Base-by-base conservation (phyloP, 169 alveolate genomes). In the Cryptosporidium sp. region DNA sequence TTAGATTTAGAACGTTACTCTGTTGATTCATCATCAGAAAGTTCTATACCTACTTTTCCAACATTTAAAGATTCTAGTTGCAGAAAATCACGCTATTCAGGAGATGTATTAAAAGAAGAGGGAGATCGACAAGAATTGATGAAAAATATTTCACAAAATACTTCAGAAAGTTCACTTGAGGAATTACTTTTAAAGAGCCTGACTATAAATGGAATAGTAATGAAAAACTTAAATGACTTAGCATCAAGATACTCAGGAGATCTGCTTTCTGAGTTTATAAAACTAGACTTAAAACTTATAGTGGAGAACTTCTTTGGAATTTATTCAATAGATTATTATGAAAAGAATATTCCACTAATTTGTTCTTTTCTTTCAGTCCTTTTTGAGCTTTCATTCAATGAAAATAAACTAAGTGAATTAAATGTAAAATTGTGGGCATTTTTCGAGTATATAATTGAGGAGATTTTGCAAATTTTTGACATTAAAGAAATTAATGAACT, bases 321-420 rank as follows among this genome's bases (percentile, higher is more conserved):
- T 16, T 73, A 73, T n/a, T 73, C 86, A 10, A 55, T 9, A 31
- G 71, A 59, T 16, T 73, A 52, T n/a, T 73, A 55, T 31, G 37
- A 55, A 33, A 21, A 12, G 14, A 52, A n/a, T 41, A 2, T 73
- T 18, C 85, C 71, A 73, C 23, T 31, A 14, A 51, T 33, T 7
- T 73, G 86, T 14, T 23, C 41, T 18, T 73, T 73, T 73, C 55
- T 73, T 73, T 73, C 70, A 23, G 21, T 35, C 31, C 16, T 73
- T 23, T 55, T 73, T 18, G 70, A 73, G 41, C 51, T 73, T 31
- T 73, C 70, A 10, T 73, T 33, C 18, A 73, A 58, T 37, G 71
- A 73, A 58, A 59, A 59, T 35, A 59, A 73, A 9, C 16, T 73
- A 41, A 52, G 26, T n/a, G 33, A 55, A 14, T 29, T 55, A 26